A percentile compares a stretch with the other conserved stretches of the same genome.
Conservation (phyloP, 306 rosid genomes). For the Herpetospermum pedunculosum region DNA sequence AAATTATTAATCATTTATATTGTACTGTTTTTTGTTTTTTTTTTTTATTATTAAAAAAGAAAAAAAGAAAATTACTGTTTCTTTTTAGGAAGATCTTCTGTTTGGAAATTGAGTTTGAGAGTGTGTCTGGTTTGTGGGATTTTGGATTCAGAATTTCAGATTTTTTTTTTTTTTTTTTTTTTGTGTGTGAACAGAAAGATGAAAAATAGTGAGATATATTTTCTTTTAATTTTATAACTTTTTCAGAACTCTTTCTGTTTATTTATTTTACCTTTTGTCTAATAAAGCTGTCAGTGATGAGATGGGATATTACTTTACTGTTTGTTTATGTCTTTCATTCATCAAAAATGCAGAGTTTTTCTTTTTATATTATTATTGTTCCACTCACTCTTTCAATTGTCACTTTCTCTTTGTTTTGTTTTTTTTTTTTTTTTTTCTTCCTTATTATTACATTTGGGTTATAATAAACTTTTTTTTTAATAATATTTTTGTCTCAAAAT, state of each 20-base stretch:
- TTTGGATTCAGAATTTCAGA: not conserved
- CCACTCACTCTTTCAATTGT: not conserved
- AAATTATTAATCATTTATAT: not conserved
- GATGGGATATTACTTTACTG: conserved; percentile 1
- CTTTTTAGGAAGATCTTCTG: not conserved
- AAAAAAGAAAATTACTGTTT: not conserved
- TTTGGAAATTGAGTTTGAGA: not conserved
- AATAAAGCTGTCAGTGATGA: conserved; percentile 10
- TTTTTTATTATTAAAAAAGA: not conserved
- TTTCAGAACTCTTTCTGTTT: no score
- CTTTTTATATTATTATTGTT: not conserved
- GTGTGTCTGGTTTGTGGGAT: not conserved
- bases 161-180: no score
- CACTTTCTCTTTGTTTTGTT: no score
- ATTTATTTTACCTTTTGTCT: not conserved
- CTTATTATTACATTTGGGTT: no score
- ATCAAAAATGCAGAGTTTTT: not conserved
- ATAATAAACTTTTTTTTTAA: no score
- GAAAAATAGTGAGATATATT: no score
- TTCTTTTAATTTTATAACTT: no score
- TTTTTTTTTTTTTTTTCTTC: no score
- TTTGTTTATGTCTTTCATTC: not conserved
- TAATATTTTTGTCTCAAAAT: no score
- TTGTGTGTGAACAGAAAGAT: no score
- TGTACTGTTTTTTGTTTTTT: not conserved